Conservation (phyloP, 1,284 basidiomycete genomes). For the Erythrobasidium hasegawianum region DNA sequence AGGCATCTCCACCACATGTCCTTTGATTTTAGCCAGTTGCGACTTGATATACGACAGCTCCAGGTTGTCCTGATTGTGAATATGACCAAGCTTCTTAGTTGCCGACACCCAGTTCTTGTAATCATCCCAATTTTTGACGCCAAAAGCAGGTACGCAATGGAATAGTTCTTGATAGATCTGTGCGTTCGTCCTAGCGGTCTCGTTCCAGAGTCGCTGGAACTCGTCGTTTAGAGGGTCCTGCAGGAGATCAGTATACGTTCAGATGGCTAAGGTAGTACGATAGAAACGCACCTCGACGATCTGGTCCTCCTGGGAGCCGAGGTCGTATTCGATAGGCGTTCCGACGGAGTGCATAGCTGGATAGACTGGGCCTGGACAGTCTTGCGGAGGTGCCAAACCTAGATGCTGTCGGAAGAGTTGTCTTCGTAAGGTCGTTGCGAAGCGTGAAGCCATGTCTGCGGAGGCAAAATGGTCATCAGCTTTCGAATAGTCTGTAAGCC, state of each 20-base stretch:
- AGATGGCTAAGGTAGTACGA: not conserved
- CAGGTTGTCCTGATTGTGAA: constrained; percentile 54
- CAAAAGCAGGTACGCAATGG: constrained; percentile 72
- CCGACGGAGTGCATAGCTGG: constrained; percentile 77
- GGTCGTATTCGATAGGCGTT: constrained; percentile 64
- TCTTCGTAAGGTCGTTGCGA: constrained; percentile 71
- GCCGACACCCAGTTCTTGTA: constrained; percentile 56
- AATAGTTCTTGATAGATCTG: constrained; percentile 78
- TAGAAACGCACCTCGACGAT: constrained; percentile 56
- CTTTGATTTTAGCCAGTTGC: constrained; percentile 62
- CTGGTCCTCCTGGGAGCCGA: constrained; percentile 58
- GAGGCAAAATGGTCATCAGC: not conserved
- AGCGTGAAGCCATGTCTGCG: constrained; percentile 62
- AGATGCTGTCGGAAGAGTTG: constrained; percentile 58
- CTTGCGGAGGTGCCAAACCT: constrained; percentile 40
- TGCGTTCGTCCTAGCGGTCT: constrained; percentile 71
- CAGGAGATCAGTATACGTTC: not conserved
- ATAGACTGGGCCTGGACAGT: constrained; percentile 50
- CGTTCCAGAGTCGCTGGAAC: constrained; percentile 62
- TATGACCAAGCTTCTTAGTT: constrained; percentile 30
- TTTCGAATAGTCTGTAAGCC: constrained; percentile 47
- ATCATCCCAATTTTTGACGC: constrained; percentile 58
- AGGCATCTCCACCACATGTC: constrained; percentile 55
- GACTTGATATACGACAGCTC: constrained; percentile 66
- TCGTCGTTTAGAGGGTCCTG: constrained; percentile 67